Percentiles rank a stretch among this genome's conserved stretches.
Evolutionary conservation across 495 filamentous ascomycete species (phyloP).

Genomic region (Penicillium ochrochloron): DNA sequence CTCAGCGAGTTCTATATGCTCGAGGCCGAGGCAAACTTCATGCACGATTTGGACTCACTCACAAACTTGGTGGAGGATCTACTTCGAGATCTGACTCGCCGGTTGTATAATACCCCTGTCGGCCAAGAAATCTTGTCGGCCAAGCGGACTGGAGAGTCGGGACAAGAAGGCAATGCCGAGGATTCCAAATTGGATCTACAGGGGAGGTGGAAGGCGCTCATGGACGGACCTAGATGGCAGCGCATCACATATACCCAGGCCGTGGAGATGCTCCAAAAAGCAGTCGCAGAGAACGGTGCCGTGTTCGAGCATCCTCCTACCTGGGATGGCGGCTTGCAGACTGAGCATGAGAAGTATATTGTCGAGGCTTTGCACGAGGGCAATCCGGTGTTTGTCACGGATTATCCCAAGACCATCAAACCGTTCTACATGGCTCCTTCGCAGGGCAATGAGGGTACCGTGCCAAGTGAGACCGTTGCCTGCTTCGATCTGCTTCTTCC

Average conservation of each 20-base stretch:
- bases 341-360: constrained; percentile 92
- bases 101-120: constrained; percentile 58
- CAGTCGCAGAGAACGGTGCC: constrained; percentile 50
- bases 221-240: constrained; percentile 65
- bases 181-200: constrained; percentile 52
- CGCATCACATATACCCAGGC: constrained; percentile 86
- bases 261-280: constrained; percentile 67
- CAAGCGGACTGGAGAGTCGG: constrained; percentile 44
- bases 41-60: constrained; percentile 66
- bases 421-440: constrained; percentile 94
- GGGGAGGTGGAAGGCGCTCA: constrained; percentile 72
- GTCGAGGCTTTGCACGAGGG: constrained; percentile 70
- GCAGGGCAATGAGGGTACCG: constrained; percentile 15
- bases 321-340: constrained; percentile 78
- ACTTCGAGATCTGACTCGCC: constrained; percentile 63
- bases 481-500: constrained; percentile 96
- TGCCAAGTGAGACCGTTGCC: constrained; percentile 66
- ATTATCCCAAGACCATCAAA: constrained; percentile 86
- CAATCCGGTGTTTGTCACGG: constrained; percentile 85
- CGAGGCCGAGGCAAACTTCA: constrained; percentile 85
- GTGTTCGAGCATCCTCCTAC: constrained; percentile 67
- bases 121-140: constrained; percentile 65
- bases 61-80: constrained; percentile 81
- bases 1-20: constrained; percentile 99
- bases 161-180: constrained; percentile 38